Conservation (phyloP, 352 stramenopile genomes). For the Pythium pectinolyticum region DNA sequence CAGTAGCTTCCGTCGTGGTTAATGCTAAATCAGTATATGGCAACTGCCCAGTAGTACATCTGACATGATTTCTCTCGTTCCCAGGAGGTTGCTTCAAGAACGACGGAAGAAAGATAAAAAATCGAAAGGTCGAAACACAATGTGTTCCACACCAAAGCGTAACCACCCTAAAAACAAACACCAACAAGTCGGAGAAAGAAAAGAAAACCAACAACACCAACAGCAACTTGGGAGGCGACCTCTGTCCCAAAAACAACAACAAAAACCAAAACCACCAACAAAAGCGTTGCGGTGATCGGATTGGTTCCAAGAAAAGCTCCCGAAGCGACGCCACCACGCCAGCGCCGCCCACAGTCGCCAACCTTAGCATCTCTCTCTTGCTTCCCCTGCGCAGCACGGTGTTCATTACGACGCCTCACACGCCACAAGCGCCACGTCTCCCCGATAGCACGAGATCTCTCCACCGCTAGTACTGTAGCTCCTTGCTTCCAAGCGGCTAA, state of each 20-base stretch:
- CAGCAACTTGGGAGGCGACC: constrained; percentile 7
- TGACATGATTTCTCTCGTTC: too few relatives aligned
- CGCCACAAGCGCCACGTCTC: background rate
- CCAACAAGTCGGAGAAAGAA: constrained; percentile 6
- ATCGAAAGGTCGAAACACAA: constrained; percentile 10
- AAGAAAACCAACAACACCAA: constrained; percentile 7
- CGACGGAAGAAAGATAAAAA: constrained; percentile 12
- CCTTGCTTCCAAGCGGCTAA: too few relatives aligned
- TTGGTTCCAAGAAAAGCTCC: constrained; percentile 1
- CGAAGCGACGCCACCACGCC: constrained; percentile 12
- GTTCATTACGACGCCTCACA: constrained; percentile 2
- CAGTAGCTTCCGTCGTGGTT: too few relatives aligned
- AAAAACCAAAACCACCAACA: constrained; percentile 1
- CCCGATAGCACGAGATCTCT: constrained; percentile 1
- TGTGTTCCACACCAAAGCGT: constrained; percentile 19
- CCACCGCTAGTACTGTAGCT: too few relatives aligned
- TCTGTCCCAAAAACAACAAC: too few relatives aligned
- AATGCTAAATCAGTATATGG: background rate
- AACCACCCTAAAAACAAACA: constrained; percentile 3
- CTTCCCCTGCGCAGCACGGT: too few relatives aligned
- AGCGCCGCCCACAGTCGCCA: background rate
- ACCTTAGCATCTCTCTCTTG: background rate
- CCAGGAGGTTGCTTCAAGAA: background rate
- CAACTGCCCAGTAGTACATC: too few relatives aligned
- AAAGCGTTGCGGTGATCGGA: background rate